Conservation (phyloP, 805 yeast genomes). For the Kodamaea jinghongensis region DNA sequence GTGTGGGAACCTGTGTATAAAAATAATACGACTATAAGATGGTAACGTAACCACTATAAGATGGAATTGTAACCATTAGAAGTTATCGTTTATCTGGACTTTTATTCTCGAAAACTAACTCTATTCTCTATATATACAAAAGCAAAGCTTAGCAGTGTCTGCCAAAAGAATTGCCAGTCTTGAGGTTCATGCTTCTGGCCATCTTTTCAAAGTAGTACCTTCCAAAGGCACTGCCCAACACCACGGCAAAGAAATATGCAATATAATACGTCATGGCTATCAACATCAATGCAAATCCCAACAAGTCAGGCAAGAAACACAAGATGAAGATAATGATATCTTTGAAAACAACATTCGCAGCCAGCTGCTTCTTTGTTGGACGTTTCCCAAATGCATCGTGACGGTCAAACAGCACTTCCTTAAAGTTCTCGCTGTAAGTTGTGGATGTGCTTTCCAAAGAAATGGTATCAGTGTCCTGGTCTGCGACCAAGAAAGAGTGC, state of each 20-base stretch:
- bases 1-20: no score
- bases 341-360: constrained; percentile 29
- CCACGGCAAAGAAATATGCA: constrained; percentile 70
- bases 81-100: no score
- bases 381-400: neutral
- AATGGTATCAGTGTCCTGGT: constrained; percentile 10
- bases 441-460: constrained; percentile 1
- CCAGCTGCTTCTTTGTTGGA: neutral
- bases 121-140: no score
- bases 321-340: constrained; percentile 56
- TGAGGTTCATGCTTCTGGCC: constrained; percentile 5
- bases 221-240: constrained; percentile 66
- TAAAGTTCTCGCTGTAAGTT: constrained; percentile 2
- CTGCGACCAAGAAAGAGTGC: constrained; percentile 58
- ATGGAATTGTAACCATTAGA: no score
- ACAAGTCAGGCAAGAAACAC: constrained; percentile 59
- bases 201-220: constrained; percentile 58
- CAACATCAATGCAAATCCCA: constrained; percentile 73
- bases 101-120: no score
- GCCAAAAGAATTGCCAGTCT: constrained; percentile 1
- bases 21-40: no score
- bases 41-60: no score
- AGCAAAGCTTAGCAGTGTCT: constrained; percentile 7
- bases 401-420: constrained; percentile 6
- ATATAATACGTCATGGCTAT: constrained; percentile 72